Conservation (phyloP, 176 grass and related monocot genomes). For the Elymus sibiricus region DNA sequence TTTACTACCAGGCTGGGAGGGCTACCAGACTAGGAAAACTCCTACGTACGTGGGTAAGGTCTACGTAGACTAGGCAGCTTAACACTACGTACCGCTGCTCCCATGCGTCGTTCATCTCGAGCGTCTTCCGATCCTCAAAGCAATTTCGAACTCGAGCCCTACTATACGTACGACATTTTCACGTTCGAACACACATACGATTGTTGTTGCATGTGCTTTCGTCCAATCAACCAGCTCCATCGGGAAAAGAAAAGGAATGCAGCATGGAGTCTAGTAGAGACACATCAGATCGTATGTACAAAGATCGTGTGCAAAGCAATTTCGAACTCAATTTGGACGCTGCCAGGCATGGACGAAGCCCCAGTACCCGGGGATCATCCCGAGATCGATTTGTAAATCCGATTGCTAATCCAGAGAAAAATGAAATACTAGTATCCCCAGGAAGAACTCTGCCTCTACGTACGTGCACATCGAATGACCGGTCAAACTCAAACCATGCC, state of each 20-base stretch:
- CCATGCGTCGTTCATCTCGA: conserved; percentile 7
- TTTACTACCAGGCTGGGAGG: neutral
- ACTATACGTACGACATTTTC: too few relatives aligned
- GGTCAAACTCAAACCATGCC: conserved; percentile 24
- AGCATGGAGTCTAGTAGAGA: too few relatives aligned
- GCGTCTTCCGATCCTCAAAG: conserved; percentile 1
- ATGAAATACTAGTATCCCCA: too few relatives aligned
- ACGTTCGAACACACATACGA: too few relatives aligned
- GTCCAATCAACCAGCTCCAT: too few relatives aligned
- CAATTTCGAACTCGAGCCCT: too few relatives aligned
- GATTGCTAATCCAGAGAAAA: conserved; percentile 31
- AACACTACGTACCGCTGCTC: neutral
- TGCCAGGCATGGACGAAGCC: neutral
- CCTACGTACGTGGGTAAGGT: too few relatives aligned
- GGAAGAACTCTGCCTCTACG: neutral
- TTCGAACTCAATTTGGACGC: conserved; percentile 17
- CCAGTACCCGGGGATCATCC: conserved; percentile 29
- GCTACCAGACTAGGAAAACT: neutral
- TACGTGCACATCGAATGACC: neutral
- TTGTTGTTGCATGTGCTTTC: too few relatives aligned
- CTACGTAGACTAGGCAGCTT: too few relatives aligned
- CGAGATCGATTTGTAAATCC: neutral
- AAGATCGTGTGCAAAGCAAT: too few relatives aligned
- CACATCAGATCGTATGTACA: too few relatives aligned
- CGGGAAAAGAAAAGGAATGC: too few relatives aligned